These are phyloP conservation scores for Arabidopsis thaliana DNA, from an alignment of 345 rosid genomes.

Conservation along the genomic window DNA sequence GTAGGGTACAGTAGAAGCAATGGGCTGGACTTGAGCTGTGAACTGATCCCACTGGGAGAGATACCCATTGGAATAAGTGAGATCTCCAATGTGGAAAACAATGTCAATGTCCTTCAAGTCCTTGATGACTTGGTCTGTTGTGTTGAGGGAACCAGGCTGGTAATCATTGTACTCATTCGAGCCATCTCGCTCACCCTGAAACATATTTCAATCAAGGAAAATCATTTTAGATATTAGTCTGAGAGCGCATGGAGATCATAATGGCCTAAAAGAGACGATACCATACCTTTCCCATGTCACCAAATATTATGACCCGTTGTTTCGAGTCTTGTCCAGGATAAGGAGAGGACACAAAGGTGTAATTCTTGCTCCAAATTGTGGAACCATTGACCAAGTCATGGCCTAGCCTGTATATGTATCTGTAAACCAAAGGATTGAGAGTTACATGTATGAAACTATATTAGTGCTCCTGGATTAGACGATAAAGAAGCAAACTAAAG, in stretches of 20 bases:
- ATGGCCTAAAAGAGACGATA: slow-evolving; percentile 35
- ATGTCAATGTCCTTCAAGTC: slow-evolving; percentile 68
- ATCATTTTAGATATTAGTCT: slow-evolving; percentile 7
- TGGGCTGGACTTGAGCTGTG: slow-evolving; percentile 81
- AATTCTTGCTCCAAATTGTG: slow-evolving; percentile 64
- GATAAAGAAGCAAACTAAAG: slow-evolving; percentile 5
- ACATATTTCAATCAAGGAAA: slow-evolving; percentile 25
- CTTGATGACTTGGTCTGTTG: slow-evolving; percentile 72
- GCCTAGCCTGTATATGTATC: slow-evolving; percentile 70
- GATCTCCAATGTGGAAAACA: slow-evolving; percentile 79
- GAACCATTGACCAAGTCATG: slow-evolving; percentile 58
- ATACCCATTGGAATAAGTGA: slow-evolving; percentile 75
- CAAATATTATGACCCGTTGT: slow-evolving; percentile 79
- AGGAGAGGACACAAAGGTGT: slow-evolving; percentile 74
- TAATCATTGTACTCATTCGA: slow-evolving; percentile 75
- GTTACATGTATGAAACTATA: slow-evolving; percentile 9
- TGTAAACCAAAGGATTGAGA: slow-evolving; percentile 36
- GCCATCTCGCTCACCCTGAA: slow-evolving; percentile 82
- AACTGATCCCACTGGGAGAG: slow-evolving; percentile 90
- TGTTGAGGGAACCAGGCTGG: slow-evolving; percentile 76
- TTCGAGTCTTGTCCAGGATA: slow-evolving; percentile 91
- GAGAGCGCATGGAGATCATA: background rate
- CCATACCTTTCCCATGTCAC: slow-evolving; percentile 97
- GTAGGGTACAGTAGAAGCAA: slow-evolving; percentile 68
- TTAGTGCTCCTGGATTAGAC: background rate